Evolutionary conservation across 2,329 filamentous ascomycete genomes (phyloP).

Genomic region (Sporothrix dimorphospora): DNA sequence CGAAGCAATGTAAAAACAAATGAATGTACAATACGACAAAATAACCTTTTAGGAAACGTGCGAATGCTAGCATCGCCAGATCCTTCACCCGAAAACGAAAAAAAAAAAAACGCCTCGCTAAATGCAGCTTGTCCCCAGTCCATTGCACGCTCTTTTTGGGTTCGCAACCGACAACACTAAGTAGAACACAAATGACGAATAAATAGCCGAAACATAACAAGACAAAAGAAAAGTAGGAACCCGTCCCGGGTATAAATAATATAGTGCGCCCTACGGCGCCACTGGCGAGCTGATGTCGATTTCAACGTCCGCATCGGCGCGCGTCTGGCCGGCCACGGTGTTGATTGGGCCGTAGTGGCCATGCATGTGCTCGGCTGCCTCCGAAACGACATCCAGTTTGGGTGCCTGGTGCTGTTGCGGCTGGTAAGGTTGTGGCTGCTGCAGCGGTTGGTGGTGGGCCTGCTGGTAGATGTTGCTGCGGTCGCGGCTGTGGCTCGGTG

Average conservation of each 20-base stretch:
- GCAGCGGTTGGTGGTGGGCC: constrained; percentile 13
- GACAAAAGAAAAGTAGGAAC: background rate
- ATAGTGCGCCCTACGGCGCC: background rate
- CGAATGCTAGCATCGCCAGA: background rate
- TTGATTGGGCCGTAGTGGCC: constrained; percentile 52
- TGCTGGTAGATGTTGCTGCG: constrained; percentile 14
- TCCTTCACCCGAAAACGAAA: background rate
- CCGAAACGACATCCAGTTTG: constrained; percentile 45
- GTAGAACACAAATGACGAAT: background rate
- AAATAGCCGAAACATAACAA: background rate
- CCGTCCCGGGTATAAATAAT: too few species aligned
- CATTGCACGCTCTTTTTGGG: background rate
- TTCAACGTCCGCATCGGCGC: constrained; percentile 34
- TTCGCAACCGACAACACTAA: background rate
- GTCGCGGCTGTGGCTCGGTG: constrained; percentile 12
- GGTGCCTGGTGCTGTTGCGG: constrained; percentile 15
- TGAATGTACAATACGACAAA: background rate
- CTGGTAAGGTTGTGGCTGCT: constrained; percentile 7
- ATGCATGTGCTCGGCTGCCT: constrained; percentile 48
- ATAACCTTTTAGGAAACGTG: background rate
- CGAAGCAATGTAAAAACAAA: background rate
- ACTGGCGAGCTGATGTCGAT: constrained; percentile 30
- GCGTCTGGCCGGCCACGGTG: constrained; percentile 48
- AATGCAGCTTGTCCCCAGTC: background rate
- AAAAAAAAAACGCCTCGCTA: constrained; percentile 8